Evolutionary conservation across 306 rosid species (phyloP).

Genomic region (Pyrus betulifolia): DNA sequence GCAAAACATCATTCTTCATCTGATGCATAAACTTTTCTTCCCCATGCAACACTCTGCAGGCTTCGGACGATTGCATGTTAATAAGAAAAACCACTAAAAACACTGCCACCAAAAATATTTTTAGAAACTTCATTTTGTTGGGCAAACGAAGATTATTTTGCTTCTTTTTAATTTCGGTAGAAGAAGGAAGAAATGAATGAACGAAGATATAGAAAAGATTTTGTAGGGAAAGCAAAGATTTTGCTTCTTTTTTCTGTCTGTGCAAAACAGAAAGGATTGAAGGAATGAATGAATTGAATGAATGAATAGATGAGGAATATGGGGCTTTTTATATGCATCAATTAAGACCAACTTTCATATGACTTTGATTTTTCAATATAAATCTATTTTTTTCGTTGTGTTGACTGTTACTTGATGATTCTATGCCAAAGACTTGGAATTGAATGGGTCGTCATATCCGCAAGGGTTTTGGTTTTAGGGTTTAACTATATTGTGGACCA

Average conservation of each 20-base stretch:
- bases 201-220: background rate
- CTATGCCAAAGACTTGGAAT: background rate
- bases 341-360: background rate
- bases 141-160: background rate
- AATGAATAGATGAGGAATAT: background rate
- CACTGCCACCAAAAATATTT: background rate
- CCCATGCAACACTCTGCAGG: background rate
- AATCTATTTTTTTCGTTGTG: background rate
- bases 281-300: background rate
- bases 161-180: background rate
- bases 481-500: no score
- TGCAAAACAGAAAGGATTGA: background rate
- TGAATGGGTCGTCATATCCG: constrained; percentile 1
- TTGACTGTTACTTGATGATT: background rate
- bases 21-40: background rate
- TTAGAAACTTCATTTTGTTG: constrained; percentile 1
- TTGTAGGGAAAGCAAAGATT: background rate
- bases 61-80: background rate
- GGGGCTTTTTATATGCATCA: background rate
- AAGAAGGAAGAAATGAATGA: no score
- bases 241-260: background rate
- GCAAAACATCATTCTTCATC: background rate
- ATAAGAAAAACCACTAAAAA: background rate
- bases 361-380: background rate
- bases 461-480: background rate